Conservation (phyloP, 2,329 filamentous ascomycete species). For the Sporothrix protearum region DNA sequence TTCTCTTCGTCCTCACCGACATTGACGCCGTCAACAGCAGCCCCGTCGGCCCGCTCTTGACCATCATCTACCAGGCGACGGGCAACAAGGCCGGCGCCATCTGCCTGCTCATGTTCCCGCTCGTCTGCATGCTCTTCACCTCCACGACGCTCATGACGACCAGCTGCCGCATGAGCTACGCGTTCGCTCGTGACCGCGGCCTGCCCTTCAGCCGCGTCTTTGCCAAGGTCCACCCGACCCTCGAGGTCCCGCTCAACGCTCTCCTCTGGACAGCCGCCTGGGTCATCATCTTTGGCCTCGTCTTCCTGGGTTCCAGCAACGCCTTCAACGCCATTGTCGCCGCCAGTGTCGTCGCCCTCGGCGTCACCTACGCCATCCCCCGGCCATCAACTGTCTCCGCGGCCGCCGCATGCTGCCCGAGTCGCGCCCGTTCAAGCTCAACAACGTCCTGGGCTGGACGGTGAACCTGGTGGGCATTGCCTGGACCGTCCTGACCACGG, state of each 20-base stretch:
- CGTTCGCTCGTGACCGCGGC: conserved; percentile 65
- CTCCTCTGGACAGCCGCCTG: conserved; percentile 55
- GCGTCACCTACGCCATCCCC: conserved; percentile 72
- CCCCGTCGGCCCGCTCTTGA: conserved; percentile 36
- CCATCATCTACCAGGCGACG: conserved; percentile 57
- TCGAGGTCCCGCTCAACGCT: conserved; percentile 64
- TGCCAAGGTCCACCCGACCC: conserved; percentile 55
- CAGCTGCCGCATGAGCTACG: conserved; percentile 54
- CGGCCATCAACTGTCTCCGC: conserved; percentile 64
- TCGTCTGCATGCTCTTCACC: conserved; percentile 62
- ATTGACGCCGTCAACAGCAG: conserved; percentile 47
- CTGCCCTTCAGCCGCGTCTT: conserved; percentile 60
- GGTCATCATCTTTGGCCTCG: conserved; percentile 49
- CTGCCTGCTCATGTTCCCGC: conserved; percentile 64
- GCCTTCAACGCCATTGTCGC: conserved; percentile 55
- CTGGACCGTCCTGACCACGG: conserved; percentile 67
- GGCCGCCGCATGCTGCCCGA: conserved; percentile 63
- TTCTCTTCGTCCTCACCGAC: conserved; percentile 62
- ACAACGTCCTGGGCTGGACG: conserved; percentile 38
- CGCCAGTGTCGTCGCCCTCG: conserved; percentile 51
- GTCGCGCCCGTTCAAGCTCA: conserved; percentile 38
- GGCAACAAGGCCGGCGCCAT: conserved; percentile 57
- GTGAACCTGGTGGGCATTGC: conserved; percentile 50
- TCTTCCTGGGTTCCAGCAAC: conserved; percentile 60
- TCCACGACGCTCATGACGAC: conserved; percentile 64